Percentiles rank a stretch among this genome's conserved stretches.
Conservation (phyloP, 441 rosid genomes). For the Euphorbia corollata region DNA sequence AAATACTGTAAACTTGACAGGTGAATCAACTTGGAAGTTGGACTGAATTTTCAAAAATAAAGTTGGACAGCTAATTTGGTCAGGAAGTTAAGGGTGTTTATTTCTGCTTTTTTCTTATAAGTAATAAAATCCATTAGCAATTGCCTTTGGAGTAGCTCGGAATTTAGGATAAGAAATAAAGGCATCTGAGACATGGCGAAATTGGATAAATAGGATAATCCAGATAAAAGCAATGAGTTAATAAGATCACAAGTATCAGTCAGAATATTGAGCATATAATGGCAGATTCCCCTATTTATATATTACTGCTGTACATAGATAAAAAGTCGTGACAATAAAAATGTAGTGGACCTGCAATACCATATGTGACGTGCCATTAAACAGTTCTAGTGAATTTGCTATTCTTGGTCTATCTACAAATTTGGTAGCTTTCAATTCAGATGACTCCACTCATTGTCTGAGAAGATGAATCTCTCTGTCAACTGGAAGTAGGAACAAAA, state of each 20-base stretch:
- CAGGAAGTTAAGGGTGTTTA: too few species aligned
- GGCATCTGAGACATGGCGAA: background rate
- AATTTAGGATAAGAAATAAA: background rate
- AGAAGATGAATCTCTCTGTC: background rate
- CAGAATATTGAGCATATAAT: background rate
- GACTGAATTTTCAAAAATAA: background rate
- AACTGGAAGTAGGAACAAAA: constrained; percentile 4
- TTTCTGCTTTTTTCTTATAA: background rate
- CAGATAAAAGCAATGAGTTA: background rate
- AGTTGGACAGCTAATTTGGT: background rate
- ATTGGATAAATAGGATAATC: background rate
- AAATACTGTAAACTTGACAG: background rate
- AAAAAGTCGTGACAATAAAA: background rate
- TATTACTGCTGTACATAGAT: background rate
- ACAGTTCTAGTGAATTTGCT: background rate
- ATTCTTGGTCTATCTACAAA: background rate
- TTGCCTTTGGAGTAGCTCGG: background rate
- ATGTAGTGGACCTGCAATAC: background rate
- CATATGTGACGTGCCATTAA: background rate
- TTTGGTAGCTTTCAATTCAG: background rate
- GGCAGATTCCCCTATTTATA: background rate
- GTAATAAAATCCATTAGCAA: background rate
- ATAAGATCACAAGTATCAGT: background rate
- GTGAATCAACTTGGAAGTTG: background rate
- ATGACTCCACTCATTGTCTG: background rate